Evolutionary conservation across 2,329 filamentous ascomycete species (phyloP).

Genomic region (Xylariales sp.): DNA sequence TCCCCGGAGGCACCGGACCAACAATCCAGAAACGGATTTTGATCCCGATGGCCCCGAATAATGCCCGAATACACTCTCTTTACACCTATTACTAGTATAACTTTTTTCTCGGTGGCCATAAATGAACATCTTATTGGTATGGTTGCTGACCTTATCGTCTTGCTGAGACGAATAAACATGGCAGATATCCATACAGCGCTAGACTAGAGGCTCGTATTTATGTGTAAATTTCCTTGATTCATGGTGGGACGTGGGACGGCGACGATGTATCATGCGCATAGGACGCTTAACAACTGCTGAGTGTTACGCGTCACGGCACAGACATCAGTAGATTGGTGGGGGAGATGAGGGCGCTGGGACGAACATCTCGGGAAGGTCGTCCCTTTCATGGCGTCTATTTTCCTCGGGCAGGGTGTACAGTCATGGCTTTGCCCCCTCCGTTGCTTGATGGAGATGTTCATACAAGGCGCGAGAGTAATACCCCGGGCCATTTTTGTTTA

Average conservation of each 20-base stretch:
- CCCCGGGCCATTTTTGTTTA: background rate
- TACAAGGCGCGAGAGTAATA: background rate
- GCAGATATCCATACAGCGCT: background rate
- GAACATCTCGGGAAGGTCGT: background rate
- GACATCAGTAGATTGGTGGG: background rate
- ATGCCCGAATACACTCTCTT: slow-evolving; percentile 5
- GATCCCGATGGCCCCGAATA: slow-evolving; percentile 11
- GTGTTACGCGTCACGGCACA: background rate
- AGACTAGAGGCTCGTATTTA: slow-evolving; percentile 1
- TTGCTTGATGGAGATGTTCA: slow-evolving; percentile 9
- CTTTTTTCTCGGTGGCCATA: slow-evolving; percentile 9
- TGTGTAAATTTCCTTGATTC: slow-evolving; percentile 4
- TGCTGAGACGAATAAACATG: background rate
- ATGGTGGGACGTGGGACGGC: slow-evolving; percentile 17
- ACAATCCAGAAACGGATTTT: slow-evolving; percentile 13
- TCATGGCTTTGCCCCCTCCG: background rate
- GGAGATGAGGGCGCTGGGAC: background rate
- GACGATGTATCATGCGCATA: slow-evolving; percentile 15
- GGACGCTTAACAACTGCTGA: background rate
- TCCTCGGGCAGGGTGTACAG: background rate
- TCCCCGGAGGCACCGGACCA: slow-evolving; percentile 11
- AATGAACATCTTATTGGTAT: slow-evolving; percentile 23
- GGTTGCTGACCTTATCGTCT: slow-evolving; percentile 7
- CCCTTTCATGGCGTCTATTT: background rate
- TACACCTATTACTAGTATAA: background rate